Base-by-base conservation (phyloP, 2,329 filamentous ascomycete species). In the Fusarium sp. region DNA sequence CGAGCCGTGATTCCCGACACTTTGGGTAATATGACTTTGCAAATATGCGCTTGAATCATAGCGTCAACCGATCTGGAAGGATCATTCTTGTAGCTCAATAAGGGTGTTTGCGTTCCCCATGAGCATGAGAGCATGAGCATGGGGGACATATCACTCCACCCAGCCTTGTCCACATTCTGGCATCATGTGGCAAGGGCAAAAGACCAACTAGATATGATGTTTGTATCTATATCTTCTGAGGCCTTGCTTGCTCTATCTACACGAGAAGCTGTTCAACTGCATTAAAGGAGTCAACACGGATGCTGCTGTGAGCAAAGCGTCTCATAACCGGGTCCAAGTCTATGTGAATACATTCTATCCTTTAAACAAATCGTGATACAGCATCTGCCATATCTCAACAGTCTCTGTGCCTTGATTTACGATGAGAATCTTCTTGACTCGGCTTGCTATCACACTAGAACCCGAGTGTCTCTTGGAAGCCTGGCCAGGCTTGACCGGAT, bases 1-100 rank as follows among this genome's bases (percentile, higher is more conserved):
- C 66, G 66, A 44, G 24, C 47, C 52, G 33, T 61, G 24, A 67
- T 69, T 55, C 31, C 22, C 44, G 38, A 54, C 39, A 17, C 22
- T 65, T 36, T 54, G 38, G 31, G 41, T 36, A 17, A 33, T 26
- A 54, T 14, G 36, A 42, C 41, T 47, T 28, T 41, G 36, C 22
- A 65, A 44, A 39, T 35, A 26, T 49, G n/a, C 11, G 18, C 38
- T 55, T 52, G 18, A 24, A 44, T 45, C 20, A 52, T 33, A 31
- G 28, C 41, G 35, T 24, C 28, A 41, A 38, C 31, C n/a, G 31
- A 41, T 36, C 4, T 24, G 22, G 33, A 57, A n/a, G 49, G 12
- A 17, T 45, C 35, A 17, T 36, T 36, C n/a, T 12, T 33, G 28
- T 33, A 35, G 12, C 41, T 45, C 33, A 44, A 24, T 36, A 18